These are phyloP conservation scores for Lyophyllum shimeji DNA, from an alignment of 768 basidiomycete species.

Conservation along the genomic window DNA sequence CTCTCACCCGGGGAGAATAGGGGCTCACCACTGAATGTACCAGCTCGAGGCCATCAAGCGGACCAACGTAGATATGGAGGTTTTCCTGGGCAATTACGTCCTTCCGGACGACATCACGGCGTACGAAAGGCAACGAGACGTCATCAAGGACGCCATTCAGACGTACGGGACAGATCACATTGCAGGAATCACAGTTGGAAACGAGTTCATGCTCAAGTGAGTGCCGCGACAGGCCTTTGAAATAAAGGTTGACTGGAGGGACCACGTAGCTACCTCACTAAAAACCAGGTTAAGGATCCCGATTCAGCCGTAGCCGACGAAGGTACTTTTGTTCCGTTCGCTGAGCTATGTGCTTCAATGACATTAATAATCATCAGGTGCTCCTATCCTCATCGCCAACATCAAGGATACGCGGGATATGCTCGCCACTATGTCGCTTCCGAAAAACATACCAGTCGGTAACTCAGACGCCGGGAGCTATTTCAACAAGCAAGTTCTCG, in stretches of 20 bases:
- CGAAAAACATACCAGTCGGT: slow-evolving; percentile 69
- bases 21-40: slow-evolving; percentile 1
- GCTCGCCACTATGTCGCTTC: slow-evolving; percentile 53
- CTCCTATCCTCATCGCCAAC: slow-evolving; percentile 54
- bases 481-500: slow-evolving; percentile 70
- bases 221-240: background rate
- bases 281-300: slow-evolving; percentile 46
- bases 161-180: slow-evolving; percentile 79
- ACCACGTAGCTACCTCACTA: slow-evolving; percentile 57
- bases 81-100: slow-evolving; percentile 76
- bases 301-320: slow-evolving; percentile 56
- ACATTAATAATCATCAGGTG: slow-evolving; percentile 37
- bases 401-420: slow-evolving; percentile 65
- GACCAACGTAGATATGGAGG: slow-evolving; percentile 82
- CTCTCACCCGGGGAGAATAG: background rate
- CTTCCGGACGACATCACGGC: slow-evolving; percentile 56
- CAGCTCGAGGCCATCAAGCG: slow-evolving; percentile 85
- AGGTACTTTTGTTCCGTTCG: slow-evolving; percentile 19
- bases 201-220: slow-evolving; percentile 85
- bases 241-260: background rate
- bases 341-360: background rate
- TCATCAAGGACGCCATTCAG: slow-evolving; percentile 64
- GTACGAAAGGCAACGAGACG: slow-evolving; percentile 69
- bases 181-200: slow-evolving; percentile 84
- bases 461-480: slow-evolving; percentile 85